Evolutionary conservation across 257 asterid species (phyloP).

Genomic region (Dorcoceras hygrometricum): DNA sequence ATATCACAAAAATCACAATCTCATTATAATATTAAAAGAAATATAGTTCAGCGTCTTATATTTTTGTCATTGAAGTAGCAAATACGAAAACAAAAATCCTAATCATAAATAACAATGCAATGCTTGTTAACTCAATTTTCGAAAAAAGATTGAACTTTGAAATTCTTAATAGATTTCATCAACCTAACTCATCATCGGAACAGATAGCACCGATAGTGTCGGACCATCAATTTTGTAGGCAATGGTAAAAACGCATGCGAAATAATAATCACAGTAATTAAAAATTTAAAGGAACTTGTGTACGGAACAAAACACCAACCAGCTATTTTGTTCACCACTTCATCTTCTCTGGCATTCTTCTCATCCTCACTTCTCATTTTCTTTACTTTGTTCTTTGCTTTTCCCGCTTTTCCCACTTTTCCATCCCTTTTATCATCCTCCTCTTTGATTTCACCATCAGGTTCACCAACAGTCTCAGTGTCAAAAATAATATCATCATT

Average conservation of each 20-base stretch:
- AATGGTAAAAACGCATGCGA: background rate
- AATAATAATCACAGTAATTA: background rate
- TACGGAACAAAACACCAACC: conserved; percentile 43
- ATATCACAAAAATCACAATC: conserved; percentile 6
- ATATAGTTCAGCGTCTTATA: background rate
- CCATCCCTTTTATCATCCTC: conserved; percentile 31
- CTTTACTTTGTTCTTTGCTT: conserved; percentile 39
- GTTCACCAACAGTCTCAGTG: conserved; percentile 34
- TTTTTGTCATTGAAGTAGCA: background rate
- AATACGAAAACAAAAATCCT: conserved; percentile 7
- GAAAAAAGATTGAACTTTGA: background rate
- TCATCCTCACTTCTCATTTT: conserved; percentile 33
- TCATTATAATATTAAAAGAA: background rate
- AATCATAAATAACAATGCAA: background rate
- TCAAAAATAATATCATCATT: conserved; percentile 22
- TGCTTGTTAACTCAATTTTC: background rate
- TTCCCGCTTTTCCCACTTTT: conserved; percentile 41
- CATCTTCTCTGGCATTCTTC: conserved; percentile 30
- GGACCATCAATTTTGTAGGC: conserved; percentile 8
- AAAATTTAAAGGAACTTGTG: background rate
- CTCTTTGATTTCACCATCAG: conserved; percentile 28
- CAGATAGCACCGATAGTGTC: conserved; percentile 4
- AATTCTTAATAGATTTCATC: background rate
- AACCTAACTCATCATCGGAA: background rate
- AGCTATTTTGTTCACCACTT: conserved; percentile 31